Evolutionary conservation across 331 rosid genomes (phyloP).

Genomic region (Prunus yedoensis): DNA sequence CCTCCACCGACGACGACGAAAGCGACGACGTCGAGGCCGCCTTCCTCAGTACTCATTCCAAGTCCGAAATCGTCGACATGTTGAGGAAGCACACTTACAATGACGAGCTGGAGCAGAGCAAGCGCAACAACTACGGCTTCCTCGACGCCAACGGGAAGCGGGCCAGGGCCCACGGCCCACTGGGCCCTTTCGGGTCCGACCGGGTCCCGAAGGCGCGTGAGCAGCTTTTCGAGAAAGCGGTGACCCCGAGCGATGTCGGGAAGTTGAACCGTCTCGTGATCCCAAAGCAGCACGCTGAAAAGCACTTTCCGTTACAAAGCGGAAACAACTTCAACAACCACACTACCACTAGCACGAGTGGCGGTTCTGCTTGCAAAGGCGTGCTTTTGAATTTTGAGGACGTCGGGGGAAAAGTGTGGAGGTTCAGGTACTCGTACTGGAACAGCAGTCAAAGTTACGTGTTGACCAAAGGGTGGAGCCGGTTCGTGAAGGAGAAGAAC

Average conservation of each 20-base stretch:
- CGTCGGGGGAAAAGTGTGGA: slow-evolving; percentile 91
- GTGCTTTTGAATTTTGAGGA: slow-evolving; percentile 79
- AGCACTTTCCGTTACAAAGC: slow-evolving; percentile 74
- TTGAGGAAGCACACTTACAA: slow-evolving; percentile 83
- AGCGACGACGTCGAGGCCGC: slow-evolving; percentile 48
- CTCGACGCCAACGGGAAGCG: slow-evolving; percentile 26
- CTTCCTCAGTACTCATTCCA: slow-evolving; percentile 75
- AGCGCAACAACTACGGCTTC: slow-evolving; percentile 48
- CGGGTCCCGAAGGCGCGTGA: slow-evolving; percentile 53
- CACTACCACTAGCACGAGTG: neutral
- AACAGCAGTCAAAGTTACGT: slow-evolving; percentile 97
- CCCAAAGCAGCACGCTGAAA: slow-evolving; percentile 97
- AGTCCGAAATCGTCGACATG: slow-evolving; percentile 96
- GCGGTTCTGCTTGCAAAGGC: slow-evolving; percentile 41
- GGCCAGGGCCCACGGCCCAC: neutral
- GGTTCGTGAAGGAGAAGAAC: slow-evolving; percentile 93
- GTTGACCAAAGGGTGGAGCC: slow-evolving; percentile 94
- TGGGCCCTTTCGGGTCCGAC: slow-evolving; percentile 9
- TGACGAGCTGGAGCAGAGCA: slow-evolving; percentile 86
- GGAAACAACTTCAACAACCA: slow-evolving; percentile 1
- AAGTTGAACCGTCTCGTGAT: slow-evolving; percentile 85
- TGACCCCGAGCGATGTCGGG: slow-evolving; percentile 95
- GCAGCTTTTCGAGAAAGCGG: slow-evolving; percentile 78
- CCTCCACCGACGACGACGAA: neutral
- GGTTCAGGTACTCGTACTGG: slow-evolving; percentile 97